Percentiles rank a stretch among this genome's conserved stretches.
phyloP scores from a whole-genome alignment of 164 flowering plant genomes.

The Tinospora cordifolia region DNA sequence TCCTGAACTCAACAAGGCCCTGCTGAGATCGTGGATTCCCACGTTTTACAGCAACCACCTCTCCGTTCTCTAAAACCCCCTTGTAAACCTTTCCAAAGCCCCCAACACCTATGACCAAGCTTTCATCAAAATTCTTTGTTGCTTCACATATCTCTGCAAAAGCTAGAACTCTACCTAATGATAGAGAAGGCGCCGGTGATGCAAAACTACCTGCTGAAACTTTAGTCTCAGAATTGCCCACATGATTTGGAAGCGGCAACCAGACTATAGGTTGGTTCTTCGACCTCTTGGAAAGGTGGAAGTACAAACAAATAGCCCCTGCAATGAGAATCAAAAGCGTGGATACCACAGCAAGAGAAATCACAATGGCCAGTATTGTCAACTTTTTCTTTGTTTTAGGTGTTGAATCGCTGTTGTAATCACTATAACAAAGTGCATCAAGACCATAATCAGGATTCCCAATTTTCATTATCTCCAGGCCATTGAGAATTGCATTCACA shows the following conservation, averaged over 20 bases:
- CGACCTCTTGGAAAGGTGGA: conserved; percentile 20
- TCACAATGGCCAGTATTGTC: conserved; percentile 14
- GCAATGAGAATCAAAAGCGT: conserved; percentile 16
- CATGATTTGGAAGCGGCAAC: conserved; percentile 31
- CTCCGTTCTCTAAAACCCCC: conserved; percentile 40
- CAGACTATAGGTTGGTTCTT: conserved; percentile 13
- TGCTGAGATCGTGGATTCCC: conserved; percentile 43
- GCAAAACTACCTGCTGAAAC: conserved; percentile 30
- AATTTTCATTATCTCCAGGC: conserved; percentile 49
- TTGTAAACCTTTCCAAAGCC: conserved; percentile 44
- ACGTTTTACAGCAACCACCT: conserved; percentile 39
- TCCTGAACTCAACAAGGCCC: conserved; percentile 39
- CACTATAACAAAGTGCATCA: conserved; percentile 20
- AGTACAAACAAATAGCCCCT: conserved; percentile 16
- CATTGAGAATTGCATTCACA: conserved; percentile 47
- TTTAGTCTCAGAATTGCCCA: conserved; percentile 32
- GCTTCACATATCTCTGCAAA: conserved; percentile 39
- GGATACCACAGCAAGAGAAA: conserved; percentile 24
- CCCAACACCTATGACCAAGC: conserved; percentile 37
- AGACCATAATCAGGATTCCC: conserved; percentile 29
- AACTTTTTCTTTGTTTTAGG: conserved; percentile 15
- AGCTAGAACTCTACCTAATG: conserved; percentile 25
- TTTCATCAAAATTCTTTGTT: conserved; percentile 43
- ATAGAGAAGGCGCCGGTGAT: conserved; percentile 26
- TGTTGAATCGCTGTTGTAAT: conserved; percentile 4